These are phyloP conservation scores for Rhizopus sp. DNA, from an alignment of 371 early-diverging fungal genomes.

Conservation along the genomic window DNA sequence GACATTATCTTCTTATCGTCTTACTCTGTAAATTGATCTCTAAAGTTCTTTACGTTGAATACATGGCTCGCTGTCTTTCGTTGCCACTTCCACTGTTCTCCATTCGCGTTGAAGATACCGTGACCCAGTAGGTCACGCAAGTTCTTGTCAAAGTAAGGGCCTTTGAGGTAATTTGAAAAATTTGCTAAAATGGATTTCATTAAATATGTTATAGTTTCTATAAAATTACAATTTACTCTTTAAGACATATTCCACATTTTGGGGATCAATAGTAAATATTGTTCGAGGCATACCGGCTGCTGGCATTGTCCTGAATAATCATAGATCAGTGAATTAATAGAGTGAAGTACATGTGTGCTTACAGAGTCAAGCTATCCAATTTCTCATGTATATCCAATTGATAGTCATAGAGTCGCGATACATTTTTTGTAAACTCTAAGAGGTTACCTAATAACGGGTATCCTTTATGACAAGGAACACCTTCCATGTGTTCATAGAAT, in stretches of 20 bases:
- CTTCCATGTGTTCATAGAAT: slow-evolving; percentile 38
- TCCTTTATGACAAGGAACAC: slow-evolving; percentile 26
- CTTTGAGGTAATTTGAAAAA: slow-evolving; percentile 50
- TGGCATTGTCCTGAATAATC: slow-evolving; percentile 23
- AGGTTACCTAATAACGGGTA: slow-evolving; percentile 34
- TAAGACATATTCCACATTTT: slow-evolving; percentile 40
- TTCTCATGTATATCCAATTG: slow-evolving; percentile 8
- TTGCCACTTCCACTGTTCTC: slow-evolving; percentile 41
- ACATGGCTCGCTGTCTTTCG: slow-evolving; percentile 47
- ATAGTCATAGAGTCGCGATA: slow-evolving; percentile 27
- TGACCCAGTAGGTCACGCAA: slow-evolving; percentile 36
- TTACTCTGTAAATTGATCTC: slow-evolving; percentile 48
- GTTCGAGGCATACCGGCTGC: slow-evolving; percentile 33
- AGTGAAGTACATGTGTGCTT: background rate
- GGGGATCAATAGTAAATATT: slow-evolving; percentile 45
- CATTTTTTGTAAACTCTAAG: slow-evolving; percentile 19
- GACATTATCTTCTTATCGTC: background rate
- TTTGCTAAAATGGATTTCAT: slow-evolving; percentile 26
- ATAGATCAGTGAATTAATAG: no score
- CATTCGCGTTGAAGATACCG: slow-evolving; percentile 51
- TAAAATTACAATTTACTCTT: slow-evolving; percentile 9
- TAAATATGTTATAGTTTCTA: background rate
- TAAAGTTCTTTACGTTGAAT: slow-evolving; percentile 53
- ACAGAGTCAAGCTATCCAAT: slow-evolving; percentile 27
- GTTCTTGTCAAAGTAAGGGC: slow-evolving; percentile 33